Evolutionary conservation across 2,329 filamentous ascomycete genomes (phyloP).

Genomic region (Ophiosphaerella korrae): DNA sequence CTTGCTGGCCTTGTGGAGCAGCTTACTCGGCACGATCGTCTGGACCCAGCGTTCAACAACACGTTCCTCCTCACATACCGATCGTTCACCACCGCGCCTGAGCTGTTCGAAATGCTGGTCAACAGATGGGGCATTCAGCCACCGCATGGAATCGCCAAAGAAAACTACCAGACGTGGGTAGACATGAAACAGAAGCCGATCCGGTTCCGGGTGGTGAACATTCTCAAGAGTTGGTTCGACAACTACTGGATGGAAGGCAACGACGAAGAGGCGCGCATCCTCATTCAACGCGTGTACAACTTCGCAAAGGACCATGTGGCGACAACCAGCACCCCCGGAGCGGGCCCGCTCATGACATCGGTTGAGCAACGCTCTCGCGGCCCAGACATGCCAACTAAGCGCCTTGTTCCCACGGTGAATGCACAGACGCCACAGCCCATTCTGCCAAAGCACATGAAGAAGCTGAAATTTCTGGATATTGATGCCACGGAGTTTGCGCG

Average conservation of each 20-base stretch:
- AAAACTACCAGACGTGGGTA: constrained; percentile 85
- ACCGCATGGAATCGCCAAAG: constrained; percentile 74
- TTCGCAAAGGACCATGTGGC: constrained; percentile 93
- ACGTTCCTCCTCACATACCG: constrained; percentile 96
- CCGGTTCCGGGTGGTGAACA: constrained; percentile 94
- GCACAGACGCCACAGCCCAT: constrained; percentile 85
- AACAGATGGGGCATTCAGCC: constrained; percentile 92
- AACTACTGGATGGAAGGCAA: constrained; percentile 98
- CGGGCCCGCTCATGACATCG: constrained; percentile 79
- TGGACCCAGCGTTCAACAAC: constrained; percentile 94
- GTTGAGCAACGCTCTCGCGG: constrained; percentile 88
- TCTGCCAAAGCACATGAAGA: constrained; percentile 99
- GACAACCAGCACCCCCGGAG: constrained; percentile 89
- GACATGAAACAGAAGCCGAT: constrained; percentile 96
- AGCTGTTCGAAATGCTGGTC: constrained; percentile 91
- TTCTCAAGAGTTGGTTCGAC: constrained; percentile 97
- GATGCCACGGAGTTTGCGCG: constrained; percentile 96
- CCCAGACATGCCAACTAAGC: constrained; percentile 83
- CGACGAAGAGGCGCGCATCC: constrained; percentile 78
- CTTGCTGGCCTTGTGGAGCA: constrained; percentile 90
- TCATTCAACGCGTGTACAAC: constrained; percentile 85
- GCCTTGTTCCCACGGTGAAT: constrained; percentile 84
- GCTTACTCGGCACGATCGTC: constrained; percentile 91
- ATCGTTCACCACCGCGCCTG: constrained; percentile 88
- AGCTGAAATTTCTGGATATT: constrained; percentile 97